A percentile compares a stretch with the other conserved stretches of the same genome.
phyloP scores from a whole-genome alignment of 179 eudicot genomes.

The Silene noctiflora region DNA sequence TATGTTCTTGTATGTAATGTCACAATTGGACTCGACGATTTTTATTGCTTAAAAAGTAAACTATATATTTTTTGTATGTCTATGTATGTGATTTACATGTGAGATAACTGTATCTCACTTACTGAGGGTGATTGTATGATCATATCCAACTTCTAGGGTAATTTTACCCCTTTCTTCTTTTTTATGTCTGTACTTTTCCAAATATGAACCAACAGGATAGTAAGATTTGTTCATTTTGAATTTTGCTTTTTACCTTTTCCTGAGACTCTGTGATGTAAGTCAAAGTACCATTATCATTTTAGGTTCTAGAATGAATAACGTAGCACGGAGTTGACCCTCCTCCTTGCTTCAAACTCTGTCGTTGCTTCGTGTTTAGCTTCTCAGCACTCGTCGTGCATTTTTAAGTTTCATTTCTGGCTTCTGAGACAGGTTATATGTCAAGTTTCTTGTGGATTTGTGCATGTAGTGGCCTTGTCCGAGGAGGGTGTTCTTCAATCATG shows the following conservation, averaged over 20 bases:
- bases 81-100: not conserved
- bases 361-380: not conserved
- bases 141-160: not conserved
- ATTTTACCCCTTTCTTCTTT: not conserved
- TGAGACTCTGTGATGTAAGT: not conserved
- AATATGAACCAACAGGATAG: not conserved
- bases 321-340: not conserved
- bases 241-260: not conserved
- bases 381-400: not conserved
- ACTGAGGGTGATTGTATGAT: not conserved
- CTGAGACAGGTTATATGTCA: conserved; percentile 59
- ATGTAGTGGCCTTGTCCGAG: conserved; percentile 86
- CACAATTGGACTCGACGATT: not conserved
- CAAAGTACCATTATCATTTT: too few relatives aligned
- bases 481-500: conserved; percentile 97
- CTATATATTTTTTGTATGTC: not conserved
- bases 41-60: not conserved
- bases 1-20: not conserved
- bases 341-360: not conserved
- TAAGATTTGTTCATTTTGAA: not conserved
- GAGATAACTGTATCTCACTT: not conserved
- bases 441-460: conserved; percentile 97
- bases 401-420: not conserved
- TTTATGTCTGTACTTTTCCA: not conserved
- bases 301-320: too few relatives aligned